Percentiles rank a stretch among this genome's conserved stretches.
Evolutionary conservation across 805 yeast species (phyloP).

Genomic region (Yarrowia hollandica): DNA sequence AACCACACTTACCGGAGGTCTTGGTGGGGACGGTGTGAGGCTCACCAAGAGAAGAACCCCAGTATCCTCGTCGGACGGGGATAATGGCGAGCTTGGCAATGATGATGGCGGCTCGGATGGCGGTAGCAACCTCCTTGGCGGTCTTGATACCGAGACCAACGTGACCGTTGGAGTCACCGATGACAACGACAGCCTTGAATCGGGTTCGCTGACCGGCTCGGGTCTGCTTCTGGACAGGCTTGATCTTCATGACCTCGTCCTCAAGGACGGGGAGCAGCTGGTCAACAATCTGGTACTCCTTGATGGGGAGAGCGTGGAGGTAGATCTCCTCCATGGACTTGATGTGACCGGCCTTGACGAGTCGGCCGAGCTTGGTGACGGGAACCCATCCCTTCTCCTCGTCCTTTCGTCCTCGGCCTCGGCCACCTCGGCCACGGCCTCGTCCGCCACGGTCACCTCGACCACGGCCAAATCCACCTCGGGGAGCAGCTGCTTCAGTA

Average conservation of each 20-base stretch:
- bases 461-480: constrained; percentile 47
- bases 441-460: constrained; percentile 43
- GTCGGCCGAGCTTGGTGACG: constrained; percentile 99
- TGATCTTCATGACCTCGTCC: constrained; percentile 99
- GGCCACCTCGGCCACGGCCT: constrained; percentile 55
- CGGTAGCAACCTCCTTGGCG: constrained; percentile 99
- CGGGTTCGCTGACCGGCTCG: constrained; percentile 99
- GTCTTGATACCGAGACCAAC: constrained; percentile 99
- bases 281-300: constrained; percentile 99
- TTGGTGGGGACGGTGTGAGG: constrained; percentile 98
- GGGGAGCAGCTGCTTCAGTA: constrained; percentile 32
- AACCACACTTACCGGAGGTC: constrained; percentile 99
- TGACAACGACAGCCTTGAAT: constrained; percentile 99
- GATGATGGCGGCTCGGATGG: constrained; percentile 99
- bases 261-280: constrained; percentile 89
- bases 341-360: constrained; percentile 98
- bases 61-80: constrained; percentile 99
- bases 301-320: constrained; percentile 98
- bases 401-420: constrained; percentile 75
- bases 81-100: constrained; percentile 98
- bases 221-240: constrained; percentile 99
- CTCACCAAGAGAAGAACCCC: constrained; percentile 99
- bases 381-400: constrained; percentile 99
- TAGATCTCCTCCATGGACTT: constrained; percentile 96
- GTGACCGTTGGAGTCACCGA: constrained; percentile 99